phyloP scores from a whole-genome alignment of 306 rosid species.

The Prunus mongolica region DNA sequence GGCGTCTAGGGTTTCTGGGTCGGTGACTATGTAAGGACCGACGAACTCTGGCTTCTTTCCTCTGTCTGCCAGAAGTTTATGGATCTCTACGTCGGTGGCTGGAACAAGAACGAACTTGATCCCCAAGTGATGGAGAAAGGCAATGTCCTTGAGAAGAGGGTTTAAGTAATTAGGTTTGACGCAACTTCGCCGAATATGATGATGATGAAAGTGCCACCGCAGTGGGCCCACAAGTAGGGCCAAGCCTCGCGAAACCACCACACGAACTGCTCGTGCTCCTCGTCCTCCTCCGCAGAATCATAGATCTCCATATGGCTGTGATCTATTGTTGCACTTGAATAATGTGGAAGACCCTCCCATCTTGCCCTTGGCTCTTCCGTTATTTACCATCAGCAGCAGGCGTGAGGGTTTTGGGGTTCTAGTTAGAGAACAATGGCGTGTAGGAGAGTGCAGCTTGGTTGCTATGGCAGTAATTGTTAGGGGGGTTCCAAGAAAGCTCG shows the following conservation, averaged over 20 bases:
- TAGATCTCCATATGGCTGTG: conserved; percentile 37
- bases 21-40: conserved; percentile 78
- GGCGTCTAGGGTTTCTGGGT: conserved; percentile 59
- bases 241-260: conserved; percentile 80
- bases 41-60: conserved; percentile 61
- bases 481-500: no score
- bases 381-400: no score
- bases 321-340: conserved; percentile 7
- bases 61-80: conserved; percentile 68
- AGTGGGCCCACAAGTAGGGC: conserved; percentile 75
- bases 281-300: no score
- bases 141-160: conserved; percentile 85
- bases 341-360: no score
- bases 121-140: conserved; percentile 86
- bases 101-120: conserved; percentile 81
- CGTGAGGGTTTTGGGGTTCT: no score
- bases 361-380: no score
- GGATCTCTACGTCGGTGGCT: conserved; percentile 75
- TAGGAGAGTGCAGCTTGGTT: no score
- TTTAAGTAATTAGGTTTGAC: conserved; percentile 47
- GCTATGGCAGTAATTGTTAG: no score
- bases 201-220: conserved; percentile 74
- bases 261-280: conserved; percentile 56
- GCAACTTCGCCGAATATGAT: conserved; percentile 73
- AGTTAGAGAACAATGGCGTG: no score